Percentiles rank a stretch among this genome's conserved stretches.
Conservation (phyloP, 1,284 basidiomycete genomes). For the Apiotrichum gamsii region DNA sequence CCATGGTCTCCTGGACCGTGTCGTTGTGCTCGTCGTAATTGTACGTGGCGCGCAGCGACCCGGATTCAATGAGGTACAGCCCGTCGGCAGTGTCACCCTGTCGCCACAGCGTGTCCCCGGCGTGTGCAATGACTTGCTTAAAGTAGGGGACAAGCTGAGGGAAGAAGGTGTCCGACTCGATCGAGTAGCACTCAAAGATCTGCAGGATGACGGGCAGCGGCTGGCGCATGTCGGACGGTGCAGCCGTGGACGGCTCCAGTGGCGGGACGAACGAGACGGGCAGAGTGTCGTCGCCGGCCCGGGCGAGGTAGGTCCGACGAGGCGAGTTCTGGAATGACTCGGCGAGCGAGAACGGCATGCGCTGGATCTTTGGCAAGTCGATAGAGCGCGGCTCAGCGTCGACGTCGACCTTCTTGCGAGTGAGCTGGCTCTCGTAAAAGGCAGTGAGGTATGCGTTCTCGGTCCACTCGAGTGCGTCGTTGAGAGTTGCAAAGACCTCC, state of each 20-base stretch:
- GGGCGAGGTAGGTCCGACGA: conserved; percentile 63
- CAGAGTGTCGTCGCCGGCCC: conserved; percentile 59
- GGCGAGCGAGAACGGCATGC: conserved; percentile 48
- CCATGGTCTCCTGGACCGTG: conserved; percentile 78
- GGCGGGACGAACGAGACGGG: conserved; percentile 7
- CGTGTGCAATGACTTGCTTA: conserved; percentile 53
- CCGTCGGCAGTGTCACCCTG: conserved; percentile 71
- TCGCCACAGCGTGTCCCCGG: conserved; percentile 66
- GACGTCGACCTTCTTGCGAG: conserved; percentile 15
- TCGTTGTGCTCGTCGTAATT: conserved; percentile 62
- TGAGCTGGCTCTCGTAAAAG: conserved; percentile 41
- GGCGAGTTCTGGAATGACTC: conserved; percentile 68
- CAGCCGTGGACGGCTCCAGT: background rate
- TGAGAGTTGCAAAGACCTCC: conserved; percentile 75
- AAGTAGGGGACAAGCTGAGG: conserved; percentile 62
- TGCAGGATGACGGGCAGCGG: conserved; percentile 56
- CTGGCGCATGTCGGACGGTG: conserved; percentile 21
- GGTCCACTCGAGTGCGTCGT: conserved; percentile 93
- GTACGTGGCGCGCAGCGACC: conserved; percentile 74
- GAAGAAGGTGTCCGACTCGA: conserved; percentile 44
- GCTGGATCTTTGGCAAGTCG: conserved; percentile 38
- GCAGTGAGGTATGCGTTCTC: conserved; percentile 71
- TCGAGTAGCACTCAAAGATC: conserved; percentile 63
- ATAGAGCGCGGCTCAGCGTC: conserved; percentile 16
- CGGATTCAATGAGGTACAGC: conserved; percentile 76